Conservation (phyloP, 1,284 basidiomycete species). For the Moesziomyces sp. region DNA sequence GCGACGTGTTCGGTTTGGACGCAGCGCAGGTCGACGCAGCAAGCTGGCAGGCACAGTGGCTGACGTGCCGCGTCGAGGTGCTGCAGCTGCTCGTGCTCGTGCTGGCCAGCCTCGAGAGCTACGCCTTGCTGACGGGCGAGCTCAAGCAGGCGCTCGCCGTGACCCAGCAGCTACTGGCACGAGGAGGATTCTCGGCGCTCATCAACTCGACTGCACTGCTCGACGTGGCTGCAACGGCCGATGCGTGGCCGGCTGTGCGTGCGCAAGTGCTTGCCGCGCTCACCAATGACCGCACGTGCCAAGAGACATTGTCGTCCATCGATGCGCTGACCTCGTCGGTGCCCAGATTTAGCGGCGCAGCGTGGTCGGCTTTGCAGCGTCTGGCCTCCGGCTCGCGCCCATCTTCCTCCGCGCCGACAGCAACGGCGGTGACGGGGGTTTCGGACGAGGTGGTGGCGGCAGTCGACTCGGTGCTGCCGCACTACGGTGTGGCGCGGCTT, state of each 20-base stretch:
- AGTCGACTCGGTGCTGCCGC: slow-evolving; percentile 42
- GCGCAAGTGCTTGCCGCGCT: slow-evolving; percentile 11
- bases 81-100: slow-evolving; percentile 19
- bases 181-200: slow-evolving; percentile 17
- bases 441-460: slow-evolving; percentile 34
- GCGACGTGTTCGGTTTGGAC: slow-evolving; percentile 2
- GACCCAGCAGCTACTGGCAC: slow-evolving; percentile 20
- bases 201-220: slow-evolving; percentile 32
- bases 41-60: slow-evolving; percentile 36
- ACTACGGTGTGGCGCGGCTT: slow-evolving; percentile 37
- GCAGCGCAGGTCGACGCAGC: slow-evolving; percentile 4
- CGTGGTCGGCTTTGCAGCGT: slow-evolving; percentile 35
- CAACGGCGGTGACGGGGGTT: not conserved
- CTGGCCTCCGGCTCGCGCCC: not conserved
- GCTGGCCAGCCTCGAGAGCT: slow-evolving; percentile 17
- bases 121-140: slow-evolving; percentile 3
- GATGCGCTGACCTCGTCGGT: slow-evolving; percentile 19
- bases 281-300: slow-evolving; percentile 8
- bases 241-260: slow-evolving; percentile 27
- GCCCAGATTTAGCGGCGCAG: slow-evolving; percentile 39
- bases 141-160: slow-evolving; percentile 9
- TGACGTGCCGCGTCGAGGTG: slow-evolving; percentile 35
- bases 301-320: slow-evolving; percentile 25
- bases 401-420: not conserved
- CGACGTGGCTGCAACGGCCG: slow-evolving; percentile 33